Evolutionary conservation across 106 monocot genomes (phyloP).

Genomic region (Allium cepa): DNA sequence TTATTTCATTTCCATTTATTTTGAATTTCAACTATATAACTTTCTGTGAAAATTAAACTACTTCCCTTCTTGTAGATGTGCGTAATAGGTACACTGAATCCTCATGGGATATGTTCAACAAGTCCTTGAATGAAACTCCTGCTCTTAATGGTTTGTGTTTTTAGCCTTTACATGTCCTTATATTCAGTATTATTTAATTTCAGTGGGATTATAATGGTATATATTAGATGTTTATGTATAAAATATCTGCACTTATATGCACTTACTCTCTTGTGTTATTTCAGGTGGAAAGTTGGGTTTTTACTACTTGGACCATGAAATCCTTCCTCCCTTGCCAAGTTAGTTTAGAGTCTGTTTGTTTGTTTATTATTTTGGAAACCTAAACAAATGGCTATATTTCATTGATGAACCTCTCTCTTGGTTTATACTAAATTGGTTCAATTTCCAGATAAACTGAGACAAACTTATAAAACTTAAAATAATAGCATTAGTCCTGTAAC

Average conservation of each 20-base stretch:
- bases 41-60: not conserved
- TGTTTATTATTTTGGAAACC: not conserved
- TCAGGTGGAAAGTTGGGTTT: slow-evolving; percentile 91
- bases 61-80: slow-evolving; percentile 35
- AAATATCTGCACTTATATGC: not conserved
- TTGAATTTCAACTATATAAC: not conserved
- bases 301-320: slow-evolving; percentile 95
- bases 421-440: too few relatives aligned
- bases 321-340: slow-evolving; percentile 89
- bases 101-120: slow-evolving; percentile 71
- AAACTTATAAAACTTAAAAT: too few relatives aligned
- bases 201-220: not conserved
- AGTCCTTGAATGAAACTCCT: slow-evolving; percentile 39
- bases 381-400: too few relatives aligned
- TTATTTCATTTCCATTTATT: not conserved
- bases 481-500: too few relatives aligned
- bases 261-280: not conserved
- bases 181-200: not conserved
- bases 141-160: slow-evolving; percentile 48
- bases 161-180: not conserved
- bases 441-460: too few relatives aligned
- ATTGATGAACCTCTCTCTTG: too few relatives aligned
- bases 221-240: not conserved
- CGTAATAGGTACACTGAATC: slow-evolving; percentile 45
- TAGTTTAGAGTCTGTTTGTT: slow-evolving; percentile 4